These are phyloP conservation scores for Gymnopilus junonius DNA, from an alignment of 768 basidiomycete genomes.

Conservation along the genomic window DNA sequence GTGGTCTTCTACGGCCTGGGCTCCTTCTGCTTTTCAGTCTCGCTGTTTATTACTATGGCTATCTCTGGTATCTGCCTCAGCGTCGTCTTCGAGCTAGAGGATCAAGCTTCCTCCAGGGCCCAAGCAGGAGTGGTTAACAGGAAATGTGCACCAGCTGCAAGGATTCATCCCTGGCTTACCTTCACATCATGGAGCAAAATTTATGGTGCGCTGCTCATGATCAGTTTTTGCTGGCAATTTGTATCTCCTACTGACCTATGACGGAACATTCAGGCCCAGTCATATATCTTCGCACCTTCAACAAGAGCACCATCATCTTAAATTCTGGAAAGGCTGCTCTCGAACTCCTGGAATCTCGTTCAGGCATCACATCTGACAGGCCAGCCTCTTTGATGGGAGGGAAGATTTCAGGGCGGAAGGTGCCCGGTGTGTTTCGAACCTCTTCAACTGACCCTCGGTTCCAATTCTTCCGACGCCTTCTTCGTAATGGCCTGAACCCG, in stretches of 20 bases:
- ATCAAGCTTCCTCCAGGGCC: slow-evolving; percentile 32
- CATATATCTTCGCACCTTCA: slow-evolving; percentile 41
- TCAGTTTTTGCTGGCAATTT: not conserved
- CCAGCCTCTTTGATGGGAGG: slow-evolving; percentile 37
- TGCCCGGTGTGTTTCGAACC: slow-evolving; percentile 36
- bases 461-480: slow-evolving; percentile 38
- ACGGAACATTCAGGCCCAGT: slow-evolving; percentile 37
- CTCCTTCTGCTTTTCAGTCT: not conserved
- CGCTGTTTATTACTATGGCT: slow-evolving; percentile 3
- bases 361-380: slow-evolving; percentile 53
- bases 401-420: slow-evolving; percentile 33
- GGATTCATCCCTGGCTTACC: slow-evolving; percentile 18
- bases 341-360: slow-evolving; percentile 52
- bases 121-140: slow-evolving; percentile 21
- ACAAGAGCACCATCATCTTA: slow-evolving; percentile 46
- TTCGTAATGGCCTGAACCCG: slow-evolving; percentile 41
- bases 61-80: slow-evolving; percentile 7
- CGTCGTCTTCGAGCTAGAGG: slow-evolving; percentile 5
- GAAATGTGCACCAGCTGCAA: slow-evolving; percentile 30
- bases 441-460: slow-evolving; percentile 36
- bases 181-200: slow-evolving; percentile 22
- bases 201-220: slow-evolving; percentile 26
- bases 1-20: not conserved
- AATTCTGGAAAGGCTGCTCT: slow-evolving; percentile 45
- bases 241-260: not conserved